Percentiles rank a stretch among this genome's conserved stretches.
Conservation (phyloP, 306 rosid species). For the Prunus mongolica region DNA sequence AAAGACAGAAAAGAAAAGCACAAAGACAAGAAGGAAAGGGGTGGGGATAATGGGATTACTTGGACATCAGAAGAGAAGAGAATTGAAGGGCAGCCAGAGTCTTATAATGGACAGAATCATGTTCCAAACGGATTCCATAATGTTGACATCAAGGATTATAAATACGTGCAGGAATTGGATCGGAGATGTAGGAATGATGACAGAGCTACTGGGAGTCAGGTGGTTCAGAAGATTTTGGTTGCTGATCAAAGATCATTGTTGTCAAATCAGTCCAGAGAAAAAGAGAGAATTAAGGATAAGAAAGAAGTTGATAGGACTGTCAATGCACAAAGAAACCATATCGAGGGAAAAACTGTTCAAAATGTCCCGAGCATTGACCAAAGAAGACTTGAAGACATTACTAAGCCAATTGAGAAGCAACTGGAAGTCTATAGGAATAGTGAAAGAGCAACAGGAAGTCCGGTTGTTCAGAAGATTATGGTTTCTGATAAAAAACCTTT, state of each 20-base stretch:
- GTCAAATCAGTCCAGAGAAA: not conserved
- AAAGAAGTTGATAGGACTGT: not conserved
- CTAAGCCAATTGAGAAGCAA: not conserved
- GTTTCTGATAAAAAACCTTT: not conserved
- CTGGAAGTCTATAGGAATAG: not conserved
- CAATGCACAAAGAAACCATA: constrained; percentile 6
- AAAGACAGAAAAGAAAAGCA: constrained; percentile 14
- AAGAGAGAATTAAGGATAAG: not conserved
- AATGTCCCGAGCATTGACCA: not conserved
- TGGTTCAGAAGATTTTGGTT: not conserved
- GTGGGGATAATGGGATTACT: not conserved
- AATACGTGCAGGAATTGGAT: constrained; percentile 13
- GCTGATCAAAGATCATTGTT: not conserved
- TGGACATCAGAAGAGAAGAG: not conserved
- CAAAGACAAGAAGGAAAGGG: constrained; percentile 15
- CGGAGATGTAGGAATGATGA: constrained; percentile 17
- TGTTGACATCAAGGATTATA: constrained; percentile 5
- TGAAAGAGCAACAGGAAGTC: constrained; percentile 1
- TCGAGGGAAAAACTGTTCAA: not conserved
- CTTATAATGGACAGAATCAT: constrained; percentile 1
- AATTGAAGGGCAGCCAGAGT: not conserved
- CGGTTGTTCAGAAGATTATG: constrained; percentile 3
- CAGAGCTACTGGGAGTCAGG: constrained; percentile 3
- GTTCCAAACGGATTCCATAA: not conserved
- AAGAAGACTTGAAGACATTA: not conserved